Evolutionary conservation across 2,329 filamentous ascomycete species (phyloP).

Genomic region (Ascocoryne sarcoides): DNA sequence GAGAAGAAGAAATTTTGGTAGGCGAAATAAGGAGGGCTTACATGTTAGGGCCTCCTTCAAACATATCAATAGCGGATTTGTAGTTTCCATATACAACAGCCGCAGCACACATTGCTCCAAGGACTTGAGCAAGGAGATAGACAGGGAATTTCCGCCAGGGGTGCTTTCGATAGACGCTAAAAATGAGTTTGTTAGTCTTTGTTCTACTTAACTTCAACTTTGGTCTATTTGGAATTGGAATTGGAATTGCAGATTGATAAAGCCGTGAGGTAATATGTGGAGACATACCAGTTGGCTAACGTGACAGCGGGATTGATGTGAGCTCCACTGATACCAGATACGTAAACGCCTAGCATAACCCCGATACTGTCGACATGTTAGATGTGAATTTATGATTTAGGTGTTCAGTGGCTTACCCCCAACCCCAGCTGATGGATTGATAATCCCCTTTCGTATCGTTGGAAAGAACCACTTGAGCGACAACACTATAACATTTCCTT

Average conservation of each 20-base stretch:
- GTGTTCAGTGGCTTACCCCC: slow-evolving; percentile 17
- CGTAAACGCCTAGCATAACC: slow-evolving; percentile 64
- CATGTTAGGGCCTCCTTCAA: slow-evolving; percentile 51
- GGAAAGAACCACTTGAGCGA: slow-evolving; percentile 56
- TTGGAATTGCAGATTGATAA: no score
- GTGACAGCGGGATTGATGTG: slow-evolving; percentile 66
- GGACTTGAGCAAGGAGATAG: slow-evolving; percentile 55
- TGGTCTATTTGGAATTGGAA: no score
- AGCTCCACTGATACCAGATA: slow-evolving; percentile 48
- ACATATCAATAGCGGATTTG: slow-evolving; percentile 55
- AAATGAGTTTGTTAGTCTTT: slow-evolving; percentile 1
- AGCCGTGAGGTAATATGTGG: no score
- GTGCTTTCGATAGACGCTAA: slow-evolving; percentile 50
- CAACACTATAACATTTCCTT: slow-evolving; percentile 30
- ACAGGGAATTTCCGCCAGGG: slow-evolving; percentile 62
- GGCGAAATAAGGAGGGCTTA: no score
- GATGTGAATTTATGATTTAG: not conserved
- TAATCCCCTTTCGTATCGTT: slow-evolving; percentile 18
- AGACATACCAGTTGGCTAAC: slow-evolving; percentile 48
- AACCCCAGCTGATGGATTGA: slow-evolving; percentile 26
- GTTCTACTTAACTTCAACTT: no score
- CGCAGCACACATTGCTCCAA: slow-evolving; percentile 57
- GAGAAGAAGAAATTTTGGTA: no score
- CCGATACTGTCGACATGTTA: slow-evolving; percentile 39
- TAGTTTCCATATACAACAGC: slow-evolving; percentile 46